Base-by-base conservation (phyloP, 768 basidiomycete genomes). In the Tremella fuciformis region DNA sequence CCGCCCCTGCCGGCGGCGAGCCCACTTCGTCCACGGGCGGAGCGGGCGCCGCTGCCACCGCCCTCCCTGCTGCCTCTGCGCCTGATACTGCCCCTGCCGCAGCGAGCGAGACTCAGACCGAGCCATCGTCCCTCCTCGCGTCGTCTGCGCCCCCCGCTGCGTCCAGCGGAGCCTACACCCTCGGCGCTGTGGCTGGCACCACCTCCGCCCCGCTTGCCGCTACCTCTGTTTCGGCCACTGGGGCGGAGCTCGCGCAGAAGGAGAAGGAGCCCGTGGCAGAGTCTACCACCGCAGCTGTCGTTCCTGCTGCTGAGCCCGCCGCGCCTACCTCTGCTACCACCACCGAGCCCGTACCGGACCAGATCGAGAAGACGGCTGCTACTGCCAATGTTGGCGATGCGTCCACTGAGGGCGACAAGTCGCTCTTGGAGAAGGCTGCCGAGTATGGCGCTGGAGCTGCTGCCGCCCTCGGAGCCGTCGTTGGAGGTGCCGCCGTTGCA, bases 381-480 rank as follows among this genome's bases (percentile, higher is more conserved):
- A 58, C 58, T 39, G 62, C 71, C 19, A 60, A 64, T 51, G 61
- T 73, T 41, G 69, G 69, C n/a, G 66, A 68, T 41, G 69, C 69
- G 13, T 46, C 60, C 13, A 29, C 55, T 41, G 58, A 49, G 15
- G 47, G 55, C 13, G 55, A 61, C n/a, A 48, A 68, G 40, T 44
- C 56, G 21, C 40, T 58, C 49, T 24, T 57, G 11, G 64, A 66
- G 21, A 59, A 61, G 50, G 72, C 67, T 37, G 53, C 65, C n/a
- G 70, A 61, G 24, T 42, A 58, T 34, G 69, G 67, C 44, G 64
- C 57, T 40, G 58, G 58, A 26, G 69, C 70, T n/a, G 44, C 69
- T 18, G 72, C 66, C 39, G 64, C 66, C 39, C 25, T 76, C 11
- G 65, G 63, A 3, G 71, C 59, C 26, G 59, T 59, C 22, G 55